Evolutionary conservation across 2,329 filamentous ascomycete genomes (phyloP).

Genomic region (Byssothecium circinans): DNA sequence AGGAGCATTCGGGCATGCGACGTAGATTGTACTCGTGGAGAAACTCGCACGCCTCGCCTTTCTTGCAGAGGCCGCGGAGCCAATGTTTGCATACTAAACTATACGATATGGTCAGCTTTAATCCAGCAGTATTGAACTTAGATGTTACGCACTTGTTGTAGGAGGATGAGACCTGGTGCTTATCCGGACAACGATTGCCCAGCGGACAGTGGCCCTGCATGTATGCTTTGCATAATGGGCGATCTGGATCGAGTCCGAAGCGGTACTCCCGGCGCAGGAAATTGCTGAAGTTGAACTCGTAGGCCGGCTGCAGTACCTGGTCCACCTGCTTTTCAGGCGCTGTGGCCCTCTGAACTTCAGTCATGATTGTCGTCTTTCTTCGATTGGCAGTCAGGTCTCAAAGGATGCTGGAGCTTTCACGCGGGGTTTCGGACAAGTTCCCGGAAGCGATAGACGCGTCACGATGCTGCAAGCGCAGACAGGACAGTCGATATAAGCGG

Average conservation of each 20-base stretch:
- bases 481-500: neutral
- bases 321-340: conserved; percentile 30
- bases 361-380: conserved; percentile 19
- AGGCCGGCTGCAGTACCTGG: conserved; percentile 39
- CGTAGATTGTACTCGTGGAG: conserved; percentile 97
- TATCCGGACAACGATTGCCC: conserved; percentile 81
- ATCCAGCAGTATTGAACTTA: neutral
- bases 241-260: conserved; percentile 71
- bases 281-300: conserved; percentile 80
- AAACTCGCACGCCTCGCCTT: conserved; percentile 95
- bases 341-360: conserved; percentile 32
- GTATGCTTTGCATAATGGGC: conserved; percentile 82
- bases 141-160: conserved; percentile 61
- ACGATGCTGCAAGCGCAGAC: neutral
- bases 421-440: neutral
- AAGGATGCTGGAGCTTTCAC: neutral
- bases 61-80: conserved; percentile 95
- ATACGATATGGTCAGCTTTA: neutral
- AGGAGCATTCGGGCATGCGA: conserved; percentile 98
- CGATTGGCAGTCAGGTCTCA: neutral
- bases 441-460: neutral
- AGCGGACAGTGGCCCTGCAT: conserved; percentile 83
- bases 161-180: conserved; percentile 65
- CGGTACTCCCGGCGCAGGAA: conserved; percentile 83
- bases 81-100: conserved; percentile 97